phyloP scores from a whole-genome alignment of 495 filamentous ascomycete genomes.

The Neohortaea acidophila region DNA sequence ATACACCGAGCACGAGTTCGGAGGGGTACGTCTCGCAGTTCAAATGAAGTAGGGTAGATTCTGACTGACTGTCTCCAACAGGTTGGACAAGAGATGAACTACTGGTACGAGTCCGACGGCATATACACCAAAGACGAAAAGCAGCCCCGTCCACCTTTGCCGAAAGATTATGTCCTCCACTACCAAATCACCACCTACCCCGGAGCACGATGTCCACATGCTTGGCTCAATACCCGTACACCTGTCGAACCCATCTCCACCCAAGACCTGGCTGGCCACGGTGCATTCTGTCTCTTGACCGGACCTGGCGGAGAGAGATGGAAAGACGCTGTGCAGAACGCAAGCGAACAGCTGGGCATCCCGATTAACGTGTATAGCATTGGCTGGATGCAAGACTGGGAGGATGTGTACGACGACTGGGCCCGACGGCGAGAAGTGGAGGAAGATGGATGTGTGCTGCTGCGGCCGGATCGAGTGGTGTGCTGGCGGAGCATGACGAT shows the following conservation, averaged over 20 bases:
- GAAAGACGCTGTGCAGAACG: constrained; percentile 31
- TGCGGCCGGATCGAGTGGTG: constrained; percentile 36
- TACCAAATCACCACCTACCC: constrained; percentile 35
- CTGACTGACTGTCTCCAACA: too few species aligned
- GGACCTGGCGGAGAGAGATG: constrained; percentile 37
- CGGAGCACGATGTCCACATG: constrained; percentile 38
- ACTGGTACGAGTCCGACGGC: constrained; percentile 30
- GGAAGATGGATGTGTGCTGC: constrained; percentile 38
- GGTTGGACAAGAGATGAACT: constrained; percentile 40
- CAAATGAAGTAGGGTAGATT: too few species aligned
- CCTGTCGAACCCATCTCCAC: constrained; percentile 33
- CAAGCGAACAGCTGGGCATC: constrained; percentile 24
- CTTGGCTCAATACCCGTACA: constrained; percentile 34
- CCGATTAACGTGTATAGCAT: constrained; percentile 32
- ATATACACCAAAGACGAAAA: constrained; percentile 20
- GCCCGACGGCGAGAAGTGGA: constrained; percentile 29
- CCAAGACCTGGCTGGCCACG: constrained; percentile 38
- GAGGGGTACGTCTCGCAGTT: too few species aligned
- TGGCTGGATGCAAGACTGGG: constrained; percentile 35
- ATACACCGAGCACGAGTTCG: constrained; percentile 32
- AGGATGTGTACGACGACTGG: constrained; percentile 42
- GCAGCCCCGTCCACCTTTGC: constrained; percentile 1
- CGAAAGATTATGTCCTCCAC: constrained; percentile 22
- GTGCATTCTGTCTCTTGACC: constrained; percentile 34
- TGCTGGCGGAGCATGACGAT: constrained; percentile 27